phyloP scores from a whole-genome alignment of 345 rosid genomes.

The Melaleuca quinquenervia region DNA sequence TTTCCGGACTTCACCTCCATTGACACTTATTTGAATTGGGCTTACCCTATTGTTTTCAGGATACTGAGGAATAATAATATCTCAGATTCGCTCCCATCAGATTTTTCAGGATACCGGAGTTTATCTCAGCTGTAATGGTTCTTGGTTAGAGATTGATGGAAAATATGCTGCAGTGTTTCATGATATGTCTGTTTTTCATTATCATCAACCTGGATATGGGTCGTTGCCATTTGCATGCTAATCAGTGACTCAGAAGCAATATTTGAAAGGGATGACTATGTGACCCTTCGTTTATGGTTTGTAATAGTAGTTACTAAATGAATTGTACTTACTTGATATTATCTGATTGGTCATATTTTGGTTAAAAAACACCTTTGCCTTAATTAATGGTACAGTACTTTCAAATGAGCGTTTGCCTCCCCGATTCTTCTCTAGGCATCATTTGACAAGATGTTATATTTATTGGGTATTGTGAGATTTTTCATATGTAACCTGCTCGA shows the following conservation, averaged over 20 bases:
- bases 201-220: neutral
- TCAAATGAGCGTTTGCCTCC: neutral
- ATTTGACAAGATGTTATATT: neutral
- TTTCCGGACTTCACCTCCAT: neutral
- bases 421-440: neutral
- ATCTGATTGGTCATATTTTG: neutral
- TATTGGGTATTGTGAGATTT: neutral
- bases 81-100: constrained; percentile 26
- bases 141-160: neutral
- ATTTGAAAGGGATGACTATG: neutral
- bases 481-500: neutral
- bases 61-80: constrained; percentile 25
- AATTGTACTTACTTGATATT: neutral
- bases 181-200: neutral
- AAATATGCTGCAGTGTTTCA: too few relatives aligned
- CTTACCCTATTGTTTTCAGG: constrained; percentile 3
- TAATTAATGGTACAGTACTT: neutral
- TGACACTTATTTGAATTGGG: neutral
- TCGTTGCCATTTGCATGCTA: neutral
- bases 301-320: neutral
- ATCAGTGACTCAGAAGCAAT: neutral
- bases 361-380: neutral
- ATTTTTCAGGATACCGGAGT: constrained; percentile 17
- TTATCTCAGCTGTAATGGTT: constrained; percentile 4
- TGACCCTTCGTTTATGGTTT: neutral